Conservation (phyloP, 306 rosid species). For the Gastrolobium bilobum region DNA sequence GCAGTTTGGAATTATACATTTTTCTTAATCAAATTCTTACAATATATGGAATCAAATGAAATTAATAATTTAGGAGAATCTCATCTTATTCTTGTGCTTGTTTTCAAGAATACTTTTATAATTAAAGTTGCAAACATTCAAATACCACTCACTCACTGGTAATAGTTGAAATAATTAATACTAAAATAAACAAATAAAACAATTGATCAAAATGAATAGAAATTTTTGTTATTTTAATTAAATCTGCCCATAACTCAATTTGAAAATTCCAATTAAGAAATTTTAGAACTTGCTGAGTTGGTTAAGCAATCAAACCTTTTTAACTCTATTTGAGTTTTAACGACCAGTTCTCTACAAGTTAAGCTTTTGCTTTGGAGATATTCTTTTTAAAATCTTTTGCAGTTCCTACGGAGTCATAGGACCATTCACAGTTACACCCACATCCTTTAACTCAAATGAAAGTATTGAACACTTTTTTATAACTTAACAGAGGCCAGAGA, state of each 20-base stretch:
- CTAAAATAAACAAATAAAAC: neutral
- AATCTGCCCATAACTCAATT: neutral
- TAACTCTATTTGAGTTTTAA: neutral
- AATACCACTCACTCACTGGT: neutral
- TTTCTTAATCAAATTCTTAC: neutral
- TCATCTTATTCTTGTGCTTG: neutral
- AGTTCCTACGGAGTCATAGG: neutral
- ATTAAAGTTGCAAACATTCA: conserved; percentile 4
- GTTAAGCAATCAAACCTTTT: conserved; percentile 17
- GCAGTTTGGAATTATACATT: neutral
- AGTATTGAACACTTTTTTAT: neutral
- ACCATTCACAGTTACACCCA: conserved; percentile 19
- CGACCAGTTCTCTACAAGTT: neutral
- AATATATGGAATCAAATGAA: neutral
- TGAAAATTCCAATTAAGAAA: neutral
- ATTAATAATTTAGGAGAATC: conserved; percentile 3
- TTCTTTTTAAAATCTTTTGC: neutral
- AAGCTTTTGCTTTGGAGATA: conserved; percentile 19
- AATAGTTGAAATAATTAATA: neutral
- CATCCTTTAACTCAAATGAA: neutral
- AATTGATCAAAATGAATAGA: neutral
- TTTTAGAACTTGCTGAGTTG: neutral
- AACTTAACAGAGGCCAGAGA: conserved; percentile 1
- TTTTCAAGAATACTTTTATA: neutral
- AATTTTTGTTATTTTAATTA: conserved; percentile 5